A percentile compares a stretch with the other conserved stretches of the same genome.
Conservation (phyloP, 495 filamentous ascomycete species). For the Evansstolkia leycettana region DNA sequence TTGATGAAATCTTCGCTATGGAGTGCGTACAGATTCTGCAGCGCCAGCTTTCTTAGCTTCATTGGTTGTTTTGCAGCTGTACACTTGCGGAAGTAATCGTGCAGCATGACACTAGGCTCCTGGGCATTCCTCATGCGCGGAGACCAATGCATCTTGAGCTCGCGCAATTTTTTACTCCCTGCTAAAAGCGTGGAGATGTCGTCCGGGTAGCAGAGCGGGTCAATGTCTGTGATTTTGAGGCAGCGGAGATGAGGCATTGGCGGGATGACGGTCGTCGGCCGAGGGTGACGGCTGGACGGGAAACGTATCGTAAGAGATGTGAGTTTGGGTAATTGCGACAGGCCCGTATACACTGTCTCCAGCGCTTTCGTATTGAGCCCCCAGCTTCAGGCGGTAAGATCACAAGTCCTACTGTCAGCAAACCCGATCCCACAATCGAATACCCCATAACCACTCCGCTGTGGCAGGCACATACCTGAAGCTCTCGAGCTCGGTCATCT, state of each 20-base stretch:
- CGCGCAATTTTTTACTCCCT: constrained; percentile 37
- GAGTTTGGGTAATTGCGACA: constrained; percentile 35
- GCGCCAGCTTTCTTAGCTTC: constrained; percentile 31
- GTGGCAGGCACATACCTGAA: no score
- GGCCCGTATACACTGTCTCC: constrained; percentile 43
- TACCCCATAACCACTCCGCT: no score
- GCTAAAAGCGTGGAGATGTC: constrained; percentile 46
- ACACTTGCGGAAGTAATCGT: constrained; percentile 45
- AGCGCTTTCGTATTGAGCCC: constrained; percentile 52
- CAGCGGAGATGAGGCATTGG: constrained; percentile 41
- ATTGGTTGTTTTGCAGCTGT: constrained; percentile 31
- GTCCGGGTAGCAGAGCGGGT: constrained; percentile 53
- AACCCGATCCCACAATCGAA: no score
- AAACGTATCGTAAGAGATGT: constrained; percentile 43
- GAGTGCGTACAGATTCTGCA: constrained; percentile 48
- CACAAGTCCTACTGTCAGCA: no score
- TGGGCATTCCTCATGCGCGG: constrained; percentile 48
- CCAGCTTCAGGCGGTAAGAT: no score
- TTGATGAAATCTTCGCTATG: constrained; percentile 30
- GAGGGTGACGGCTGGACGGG: constrained; percentile 41
- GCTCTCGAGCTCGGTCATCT: constrained; percentile 40
- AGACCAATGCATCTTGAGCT: constrained; percentile 46
- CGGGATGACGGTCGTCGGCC: constrained; percentile 45
- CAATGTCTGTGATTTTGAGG: constrained; percentile 45
- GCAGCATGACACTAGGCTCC: constrained; percentile 42